Evolutionary conservation across 2,329 filamentous ascomycete species (phyloP).

Genomic region (Diaporthe caulivora): DNA sequence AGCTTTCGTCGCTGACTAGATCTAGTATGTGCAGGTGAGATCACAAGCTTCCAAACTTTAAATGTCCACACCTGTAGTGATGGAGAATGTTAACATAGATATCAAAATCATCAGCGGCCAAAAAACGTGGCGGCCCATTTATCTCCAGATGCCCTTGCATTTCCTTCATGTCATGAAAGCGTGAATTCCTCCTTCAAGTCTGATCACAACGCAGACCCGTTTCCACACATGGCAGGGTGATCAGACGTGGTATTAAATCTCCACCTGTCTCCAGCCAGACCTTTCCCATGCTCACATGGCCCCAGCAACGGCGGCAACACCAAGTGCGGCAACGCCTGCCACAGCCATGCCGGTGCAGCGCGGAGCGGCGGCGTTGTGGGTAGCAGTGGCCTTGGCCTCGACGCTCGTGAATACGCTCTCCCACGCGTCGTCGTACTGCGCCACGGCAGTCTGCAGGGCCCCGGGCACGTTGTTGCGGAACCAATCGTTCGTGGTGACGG

Average conservation of each 20-base stretch:
- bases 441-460: conserved; percentile 36
- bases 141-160: neutral
- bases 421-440: conserved; percentile 37
- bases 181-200: neutral
- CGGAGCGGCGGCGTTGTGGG: conserved; percentile 29
- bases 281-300: conserved; percentile 1
- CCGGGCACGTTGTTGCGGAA: conserved; percentile 37
- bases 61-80: conserved; percentile 18
- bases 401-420: conserved; percentile 38
- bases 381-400: conserved; percentile 35
- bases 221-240: neutral
- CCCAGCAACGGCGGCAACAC: conserved; percentile 36
- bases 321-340: conserved; percentile 31
- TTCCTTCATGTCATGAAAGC: neutral
- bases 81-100: neutral
- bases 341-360: conserved; percentile 35
- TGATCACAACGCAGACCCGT: neutral
- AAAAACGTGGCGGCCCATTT: neutral
- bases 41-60: neutral
- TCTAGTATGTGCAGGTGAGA: neutral
- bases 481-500: conserved; percentile 41
- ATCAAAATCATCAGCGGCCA: too few species aligned
- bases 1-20: neutral
- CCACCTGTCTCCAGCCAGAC: neutral
- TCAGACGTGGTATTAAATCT: neutral